Conservation (phyloP, 139 green algal genomes). For the Yamagishiella unicocca region DNA sequence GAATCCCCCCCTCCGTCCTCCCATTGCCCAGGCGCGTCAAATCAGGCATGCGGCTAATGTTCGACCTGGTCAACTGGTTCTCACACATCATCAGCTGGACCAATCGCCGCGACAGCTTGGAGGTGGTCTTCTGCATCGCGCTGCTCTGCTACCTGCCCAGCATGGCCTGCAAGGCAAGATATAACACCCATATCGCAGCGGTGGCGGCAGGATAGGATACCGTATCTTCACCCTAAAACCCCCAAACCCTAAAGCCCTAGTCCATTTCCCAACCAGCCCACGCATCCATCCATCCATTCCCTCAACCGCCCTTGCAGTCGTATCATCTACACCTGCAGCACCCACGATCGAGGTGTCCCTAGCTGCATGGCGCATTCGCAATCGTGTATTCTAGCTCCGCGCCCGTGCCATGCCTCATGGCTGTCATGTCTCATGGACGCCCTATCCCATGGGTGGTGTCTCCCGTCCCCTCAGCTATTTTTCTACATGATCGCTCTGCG, state of each 20-base stretch:
- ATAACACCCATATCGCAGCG: neutral
- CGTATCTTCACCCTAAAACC: neutral
- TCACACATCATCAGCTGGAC: slow-evolving; percentile 46
- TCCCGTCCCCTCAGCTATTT: slow-evolving; percentile 35
- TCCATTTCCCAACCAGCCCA: neutral
- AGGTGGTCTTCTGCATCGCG: slow-evolving; percentile 50
- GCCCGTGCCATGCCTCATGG: too few relatives aligned
- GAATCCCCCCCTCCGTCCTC: neutral
- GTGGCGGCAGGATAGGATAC: neutral
- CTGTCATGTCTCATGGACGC: too few relatives aligned
- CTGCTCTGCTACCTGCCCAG: slow-evolving; percentile 42
- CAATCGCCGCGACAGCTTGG: neutral
- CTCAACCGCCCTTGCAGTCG: neutral
- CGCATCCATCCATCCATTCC: neutral
- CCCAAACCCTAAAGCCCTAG: neutral
- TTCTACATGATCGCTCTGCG: neutral
- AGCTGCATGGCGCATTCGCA: too few relatives aligned
- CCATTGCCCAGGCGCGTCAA: slow-evolving; percentile 15
- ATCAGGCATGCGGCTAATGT: slow-evolving; percentile 10
- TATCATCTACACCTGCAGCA: neutral
- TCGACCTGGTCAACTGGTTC: slow-evolving; percentile 23
- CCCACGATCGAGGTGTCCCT: neutral
- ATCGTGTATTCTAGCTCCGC: too few relatives aligned
- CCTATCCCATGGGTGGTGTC: too few relatives aligned
- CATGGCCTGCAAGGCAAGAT: slow-evolving; percentile 12